Conservation (phyloP, 2,329 filamentous ascomycete genomes). For the Blastomyces gilchristii region DNA sequence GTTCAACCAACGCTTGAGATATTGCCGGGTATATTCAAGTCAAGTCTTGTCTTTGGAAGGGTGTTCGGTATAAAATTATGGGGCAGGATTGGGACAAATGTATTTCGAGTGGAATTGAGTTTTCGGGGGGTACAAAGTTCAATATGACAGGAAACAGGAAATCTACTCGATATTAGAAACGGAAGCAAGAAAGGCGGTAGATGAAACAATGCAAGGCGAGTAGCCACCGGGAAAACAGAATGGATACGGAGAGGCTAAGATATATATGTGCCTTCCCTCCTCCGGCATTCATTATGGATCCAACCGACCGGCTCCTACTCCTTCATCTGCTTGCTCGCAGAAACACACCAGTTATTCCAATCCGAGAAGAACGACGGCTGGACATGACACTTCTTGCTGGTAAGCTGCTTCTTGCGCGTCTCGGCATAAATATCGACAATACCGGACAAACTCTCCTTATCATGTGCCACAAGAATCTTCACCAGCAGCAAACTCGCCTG, state of each 20-base stretch:
- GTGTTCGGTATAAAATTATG: background rate
- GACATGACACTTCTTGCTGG: conserved; percentile 47
- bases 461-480: conserved; percentile 34
- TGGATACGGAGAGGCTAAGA: background rate
- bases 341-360: conserved; percentile 61
- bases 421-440: conserved; percentile 56
- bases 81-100: background rate
- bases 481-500: conserved; percentile 40
- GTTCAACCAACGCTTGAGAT: background rate
- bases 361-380: conserved; percentile 59
- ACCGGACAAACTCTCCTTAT: conserved; percentile 44
- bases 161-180: background rate
- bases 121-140: background rate
- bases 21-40: background rate
- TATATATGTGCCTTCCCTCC: background rate
- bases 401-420: conserved; percentile 51
- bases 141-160: background rate
- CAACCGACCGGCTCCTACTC: conserved; percentile 16
- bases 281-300: background rate
- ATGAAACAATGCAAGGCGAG: background rate
- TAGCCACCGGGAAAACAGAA: background rate
- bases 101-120: background rate
- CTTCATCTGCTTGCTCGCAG: conserved; percentile 35
- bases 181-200: background rate
- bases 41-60: background rate